These are phyloP conservation scores for Xylaria intraflava DNA, from an alignment of 495 filamentous ascomycete species.

Conservation along the genomic window DNA sequence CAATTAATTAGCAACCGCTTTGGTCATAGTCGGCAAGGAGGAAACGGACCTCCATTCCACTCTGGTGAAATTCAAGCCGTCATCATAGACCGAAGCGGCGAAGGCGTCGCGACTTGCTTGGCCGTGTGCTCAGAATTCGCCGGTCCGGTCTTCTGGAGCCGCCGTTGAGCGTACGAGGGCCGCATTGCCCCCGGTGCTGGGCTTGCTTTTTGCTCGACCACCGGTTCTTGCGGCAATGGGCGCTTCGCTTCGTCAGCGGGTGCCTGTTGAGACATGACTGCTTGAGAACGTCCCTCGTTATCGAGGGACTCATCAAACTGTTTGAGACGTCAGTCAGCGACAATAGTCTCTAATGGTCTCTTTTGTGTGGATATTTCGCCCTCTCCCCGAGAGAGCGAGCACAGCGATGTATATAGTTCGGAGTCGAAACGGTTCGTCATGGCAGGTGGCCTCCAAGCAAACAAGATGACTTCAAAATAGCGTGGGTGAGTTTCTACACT, in stretches of 20 bases:
- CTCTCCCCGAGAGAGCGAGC: neutral
- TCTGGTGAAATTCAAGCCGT: conserved; percentile 44
- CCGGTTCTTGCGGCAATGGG: conserved; percentile 34
- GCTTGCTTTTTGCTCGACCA: conserved; percentile 31
- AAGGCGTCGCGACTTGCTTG: conserved; percentile 44
- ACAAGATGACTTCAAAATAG: conserved; percentile 1
- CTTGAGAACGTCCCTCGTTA: conserved; percentile 81
- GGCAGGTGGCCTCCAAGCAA: neutral
- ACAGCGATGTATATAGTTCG: neutral
- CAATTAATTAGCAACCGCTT: conserved; percentile 16
- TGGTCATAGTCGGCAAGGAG: neutral
- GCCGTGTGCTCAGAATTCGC: conserved; percentile 31
- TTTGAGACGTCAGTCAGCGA: conserved; percentile 14
- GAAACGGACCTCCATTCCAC: conserved; percentile 21
- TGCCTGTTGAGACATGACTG: conserved; percentile 53
- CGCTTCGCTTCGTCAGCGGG: conserved; percentile 24
- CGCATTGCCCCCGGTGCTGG: conserved; percentile 32
- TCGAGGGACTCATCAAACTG: conserved; percentile 96
- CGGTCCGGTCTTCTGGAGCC: conserved; percentile 31
- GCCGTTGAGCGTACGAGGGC: conserved; percentile 25
- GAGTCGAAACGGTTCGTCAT: neutral
- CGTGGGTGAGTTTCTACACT: conserved; percentile 2
- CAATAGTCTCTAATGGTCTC: conserved; percentile 4
- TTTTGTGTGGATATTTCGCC: too few species aligned
- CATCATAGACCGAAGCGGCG: conserved; percentile 55